A percentile compares a stretch with the other conserved stretches of the same genome.
Conservation (phyloP, 345 rosid genomes). For the Rhizophora apiculata region DNA sequence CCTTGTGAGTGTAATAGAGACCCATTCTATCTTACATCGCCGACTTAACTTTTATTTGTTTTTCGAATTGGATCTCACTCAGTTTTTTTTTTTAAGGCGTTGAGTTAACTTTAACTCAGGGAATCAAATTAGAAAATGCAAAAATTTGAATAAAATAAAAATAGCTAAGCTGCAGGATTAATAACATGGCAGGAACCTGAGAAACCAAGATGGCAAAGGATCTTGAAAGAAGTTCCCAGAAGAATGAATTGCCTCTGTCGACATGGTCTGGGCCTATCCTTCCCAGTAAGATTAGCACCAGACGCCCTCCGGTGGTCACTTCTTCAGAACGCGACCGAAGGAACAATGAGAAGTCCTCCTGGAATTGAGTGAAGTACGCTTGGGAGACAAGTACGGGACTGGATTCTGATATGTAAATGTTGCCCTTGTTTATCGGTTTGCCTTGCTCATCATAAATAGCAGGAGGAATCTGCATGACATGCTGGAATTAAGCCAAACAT, state of each 20-base stretch:
- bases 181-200: slow-evolving; percentile 29
- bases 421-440: slow-evolving; percentile 68
- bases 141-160: neutral
- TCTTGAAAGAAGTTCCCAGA: slow-evolving; percentile 68
- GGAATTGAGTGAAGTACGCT: slow-evolving; percentile 69
- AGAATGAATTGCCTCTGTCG: slow-evolving; percentile 84
- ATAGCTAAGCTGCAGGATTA: neutral
- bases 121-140: neutral
- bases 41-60: too few species aligned
- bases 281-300: slow-evolving; percentile 70
- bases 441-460: slow-evolving; percentile 60
- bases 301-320: slow-evolving; percentile 48
- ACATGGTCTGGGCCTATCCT: slow-evolving; percentile 57
- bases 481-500: neutral
- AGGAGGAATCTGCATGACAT: slow-evolving; percentile 55
- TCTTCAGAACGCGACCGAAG: slow-evolving; percentile 62
- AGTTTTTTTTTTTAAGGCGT: too few species aligned
- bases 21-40: too few species aligned
- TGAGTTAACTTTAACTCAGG: too few species aligned
- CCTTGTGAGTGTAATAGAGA: too few species aligned
- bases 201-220: slow-evolving; percentile 50
- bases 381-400: slow-evolving; percentile 58
- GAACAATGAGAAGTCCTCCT: slow-evolving; percentile 64
- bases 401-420: slow-evolving; percentile 49
- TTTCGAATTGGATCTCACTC: too few species aligned